A percentile compares a stretch with the other conserved stretches of the same genome.
phyloP scores from a whole-genome alignment of 331 rosid species.

The Arachis monticola region DNA sequence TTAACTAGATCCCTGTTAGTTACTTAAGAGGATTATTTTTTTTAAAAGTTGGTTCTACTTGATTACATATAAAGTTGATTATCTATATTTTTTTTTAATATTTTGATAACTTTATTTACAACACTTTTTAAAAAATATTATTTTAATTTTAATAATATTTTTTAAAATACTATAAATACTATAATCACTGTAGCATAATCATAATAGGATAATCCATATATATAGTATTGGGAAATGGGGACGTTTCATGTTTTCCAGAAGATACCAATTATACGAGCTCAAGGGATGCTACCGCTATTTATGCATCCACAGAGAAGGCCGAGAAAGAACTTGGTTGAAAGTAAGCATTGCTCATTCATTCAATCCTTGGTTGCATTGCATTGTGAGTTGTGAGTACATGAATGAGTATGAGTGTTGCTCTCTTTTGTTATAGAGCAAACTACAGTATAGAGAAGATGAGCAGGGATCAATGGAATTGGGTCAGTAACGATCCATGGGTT shows the following conservation, averaged over 20 bases:
- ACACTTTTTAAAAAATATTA: too few species aligned
- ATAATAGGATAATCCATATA: too few species aligned
- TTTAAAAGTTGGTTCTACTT: too few species aligned
- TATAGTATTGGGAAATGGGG: background rate
- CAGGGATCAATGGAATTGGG: constrained; percentile 95
- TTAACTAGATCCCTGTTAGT: too few species aligned
- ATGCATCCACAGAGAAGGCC: constrained; percentile 84
- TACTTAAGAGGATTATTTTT: too few species aligned
- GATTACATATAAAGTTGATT: too few species aligned
- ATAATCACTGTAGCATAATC: too few species aligned
- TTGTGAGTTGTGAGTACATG: background rate
- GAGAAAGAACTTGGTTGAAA: constrained; percentile 79
- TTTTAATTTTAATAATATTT: too few species aligned
- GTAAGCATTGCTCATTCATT: constrained; percentile 42
- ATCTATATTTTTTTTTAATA: too few species aligned
- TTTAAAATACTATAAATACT: too few species aligned
- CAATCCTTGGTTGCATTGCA: background rate
- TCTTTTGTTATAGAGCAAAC: constrained; percentile 58
- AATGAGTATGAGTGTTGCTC: background rate
- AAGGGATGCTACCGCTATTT: constrained; percentile 80
- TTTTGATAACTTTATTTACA: too few species aligned
- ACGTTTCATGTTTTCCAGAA: constrained; percentile 49
- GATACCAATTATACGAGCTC: constrained; percentile 72
- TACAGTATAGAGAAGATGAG: constrained; percentile 87
- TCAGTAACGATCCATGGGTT: constrained; percentile 76